These are phyloP conservation scores for Puya raimondii DNA, from an alignment of 176 grass and related monocot genomes.

Conservation along the genomic window DNA sequence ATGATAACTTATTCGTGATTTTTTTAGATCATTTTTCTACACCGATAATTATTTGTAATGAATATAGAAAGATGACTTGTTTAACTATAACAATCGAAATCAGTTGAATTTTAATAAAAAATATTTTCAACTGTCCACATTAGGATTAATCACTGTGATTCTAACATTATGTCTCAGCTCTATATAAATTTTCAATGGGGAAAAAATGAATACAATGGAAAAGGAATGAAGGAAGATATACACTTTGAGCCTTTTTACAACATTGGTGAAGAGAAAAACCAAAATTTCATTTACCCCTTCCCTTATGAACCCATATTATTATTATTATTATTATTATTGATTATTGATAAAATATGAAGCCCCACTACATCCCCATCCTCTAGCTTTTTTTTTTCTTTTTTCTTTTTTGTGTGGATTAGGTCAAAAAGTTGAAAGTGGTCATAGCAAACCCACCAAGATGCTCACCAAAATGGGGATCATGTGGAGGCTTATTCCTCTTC, in stretches of 20 bases:
- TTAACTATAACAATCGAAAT: too few species aligned
- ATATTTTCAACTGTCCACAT: too few species aligned
- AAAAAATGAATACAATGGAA: slow-evolving; percentile 27
- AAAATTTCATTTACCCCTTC: too few species aligned
- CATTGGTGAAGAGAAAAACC: slow-evolving; percentile 16
- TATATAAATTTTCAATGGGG: slow-evolving; percentile 9
- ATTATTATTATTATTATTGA: too few species aligned
- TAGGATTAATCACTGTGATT: too few species aligned
- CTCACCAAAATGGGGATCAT: slow-evolving; percentile 39
- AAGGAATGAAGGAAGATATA: slow-evolving; percentile 18
- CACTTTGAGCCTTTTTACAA: slow-evolving; percentile 26
- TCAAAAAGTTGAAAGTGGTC: slow-evolving; percentile 53
- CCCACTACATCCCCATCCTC: slow-evolving; percentile 4
- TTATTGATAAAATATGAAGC: slow-evolving; percentile 10
- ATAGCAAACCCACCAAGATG: slow-evolving; percentile 18
- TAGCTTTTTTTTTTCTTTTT: slow-evolving; percentile 10
- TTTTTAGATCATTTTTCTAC: too few species aligned
- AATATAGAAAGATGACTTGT: too few species aligned
- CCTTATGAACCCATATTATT: too few species aligned
- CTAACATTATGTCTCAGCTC: too few species aligned
- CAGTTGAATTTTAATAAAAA: too few species aligned
- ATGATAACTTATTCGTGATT: too few species aligned
- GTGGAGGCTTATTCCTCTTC: slow-evolving; percentile 26
- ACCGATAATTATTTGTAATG: too few species aligned
- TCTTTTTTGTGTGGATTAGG: slow-evolving; percentile 23